Evolutionary conservation across 495 filamentous ascomycete species (phyloP).

Genomic region (Ramalina intermedia): DNA sequence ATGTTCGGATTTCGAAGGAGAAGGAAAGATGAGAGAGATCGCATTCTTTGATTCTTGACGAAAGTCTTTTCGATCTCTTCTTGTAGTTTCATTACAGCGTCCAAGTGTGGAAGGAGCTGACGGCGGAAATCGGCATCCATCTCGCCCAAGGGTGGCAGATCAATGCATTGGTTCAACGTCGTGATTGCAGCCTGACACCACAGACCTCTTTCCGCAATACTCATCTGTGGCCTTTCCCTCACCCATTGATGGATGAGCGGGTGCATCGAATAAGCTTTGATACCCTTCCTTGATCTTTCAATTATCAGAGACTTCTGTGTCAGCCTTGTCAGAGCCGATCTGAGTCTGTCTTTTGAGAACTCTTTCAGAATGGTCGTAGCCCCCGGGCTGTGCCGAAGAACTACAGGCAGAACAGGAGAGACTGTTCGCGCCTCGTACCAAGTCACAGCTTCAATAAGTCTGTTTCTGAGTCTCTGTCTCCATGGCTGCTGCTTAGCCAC

Average conservation of each 20-base stretch:
- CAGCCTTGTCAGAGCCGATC: too few relatives aligned
- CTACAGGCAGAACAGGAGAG: too few relatives aligned
- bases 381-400: too few relatives aligned
- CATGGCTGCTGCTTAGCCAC: too few relatives aligned
- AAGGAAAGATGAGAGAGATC: slow-evolving; percentile 7
- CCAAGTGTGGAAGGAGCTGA: slow-evolving; percentile 15
- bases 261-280: too few relatives aligned
- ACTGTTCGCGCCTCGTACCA: too few relatives aligned
- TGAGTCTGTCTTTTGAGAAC: too few relatives aligned
- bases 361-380: too few relatives aligned
- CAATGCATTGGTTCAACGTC: slow-evolving; percentile 16
- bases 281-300: too few relatives aligned
- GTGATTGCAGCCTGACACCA: slow-evolving; percentile 23
- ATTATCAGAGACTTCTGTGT: too few relatives aligned
- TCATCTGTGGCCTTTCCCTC: slow-evolving; percentile 22
- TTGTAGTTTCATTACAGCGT: slow-evolving; percentile 13
- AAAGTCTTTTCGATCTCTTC: slow-evolving; percentile 3
- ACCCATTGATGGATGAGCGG: slow-evolving; percentile 2
- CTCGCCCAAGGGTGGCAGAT: slow-evolving; percentile 18
- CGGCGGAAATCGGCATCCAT: slow-evolving; percentile 2
- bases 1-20: not conserved
- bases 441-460: too few relatives aligned
- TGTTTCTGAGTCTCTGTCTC: too few relatives aligned
- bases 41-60: slow-evolving; percentile 5
- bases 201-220: slow-evolving; percentile 21